Percentiles rank a stretch among this genome's conserved stretches.
These are phyloP conservation scores for Coemansia brasiliensis DNA, from an alignment of 192 early-diverging fungal genomes.

Conservation along the genomic window DNA sequence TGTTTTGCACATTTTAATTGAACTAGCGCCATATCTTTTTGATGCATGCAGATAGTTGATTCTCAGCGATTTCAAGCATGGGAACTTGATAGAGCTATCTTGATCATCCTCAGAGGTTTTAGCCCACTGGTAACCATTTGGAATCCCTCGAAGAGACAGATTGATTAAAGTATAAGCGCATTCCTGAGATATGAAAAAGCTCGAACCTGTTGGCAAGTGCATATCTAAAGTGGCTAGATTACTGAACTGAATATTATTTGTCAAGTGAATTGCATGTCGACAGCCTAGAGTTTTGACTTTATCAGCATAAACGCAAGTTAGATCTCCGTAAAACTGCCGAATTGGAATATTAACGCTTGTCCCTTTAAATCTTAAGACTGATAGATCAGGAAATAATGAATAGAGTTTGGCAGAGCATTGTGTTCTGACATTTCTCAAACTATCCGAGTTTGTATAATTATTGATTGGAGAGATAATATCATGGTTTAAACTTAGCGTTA, in stretches of 20 bases:
- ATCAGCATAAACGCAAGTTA: not conserved
- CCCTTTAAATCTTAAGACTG: constrained; percentile 2
- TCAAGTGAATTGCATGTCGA: not conserved
- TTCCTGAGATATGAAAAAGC: not conserved
- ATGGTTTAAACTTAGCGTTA: not conserved
- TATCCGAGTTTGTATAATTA: not conserved
- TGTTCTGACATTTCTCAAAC: not conserved
- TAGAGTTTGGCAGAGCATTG: no score
- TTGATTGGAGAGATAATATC: not conserved
- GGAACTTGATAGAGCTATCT: not conserved
- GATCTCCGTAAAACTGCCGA: not conserved
- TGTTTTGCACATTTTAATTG: not conserved
- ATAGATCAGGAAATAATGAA: no score
- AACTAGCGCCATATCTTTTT: no score
- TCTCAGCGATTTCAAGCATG: not conserved
- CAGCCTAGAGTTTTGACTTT: not conserved
- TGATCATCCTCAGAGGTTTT: not conserved
- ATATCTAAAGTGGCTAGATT: constrained; percentile 5
- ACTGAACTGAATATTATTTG: not conserved
- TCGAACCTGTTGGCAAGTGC: not conserved
- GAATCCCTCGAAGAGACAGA: constrained; percentile 6
- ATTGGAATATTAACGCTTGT: not conserved
- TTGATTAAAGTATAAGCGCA: not conserved
- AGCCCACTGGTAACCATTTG: not conserved
- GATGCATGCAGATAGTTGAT: not conserved